Evolutionary conservation across 2,329 filamentous ascomycete species (phyloP).

Genomic region (Colletotrichum liaoningense): DNA sequence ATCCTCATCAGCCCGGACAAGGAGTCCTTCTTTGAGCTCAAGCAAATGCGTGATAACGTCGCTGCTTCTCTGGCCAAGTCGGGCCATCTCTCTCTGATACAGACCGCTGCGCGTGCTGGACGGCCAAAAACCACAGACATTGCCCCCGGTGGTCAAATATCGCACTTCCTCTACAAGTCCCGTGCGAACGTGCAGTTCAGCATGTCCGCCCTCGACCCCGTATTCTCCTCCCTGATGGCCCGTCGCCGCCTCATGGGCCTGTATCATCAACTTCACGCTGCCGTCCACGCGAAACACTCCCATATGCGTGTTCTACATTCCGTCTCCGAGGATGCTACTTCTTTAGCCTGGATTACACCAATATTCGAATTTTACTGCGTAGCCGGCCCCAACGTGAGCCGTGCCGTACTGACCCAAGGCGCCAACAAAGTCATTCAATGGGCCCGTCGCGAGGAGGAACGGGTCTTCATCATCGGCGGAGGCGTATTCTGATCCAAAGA

Average conservation of each 20-base stretch:
- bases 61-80: conserved; percentile 79
- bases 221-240: conserved; percentile 69
- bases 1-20: conserved; percentile 93
- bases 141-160: conserved; percentile 81
- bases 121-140: conserved; percentile 80
- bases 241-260: conserved; percentile 81
- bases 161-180: conserved; percentile 97
- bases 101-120: conserved; percentile 75
- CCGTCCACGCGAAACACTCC: conserved; percentile 85
- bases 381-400: conserved; percentile 78
- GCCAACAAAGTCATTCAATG: conserved; percentile 93
- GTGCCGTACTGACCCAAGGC: conserved; percentile 79
- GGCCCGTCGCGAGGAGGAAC: conserved; percentile 91
- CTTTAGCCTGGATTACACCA: conserved; percentile 91
- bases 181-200: conserved; percentile 94
- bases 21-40: conserved; percentile 91
- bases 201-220: conserved; percentile 83
- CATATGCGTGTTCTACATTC: conserved; percentile 89
- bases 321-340: conserved; percentile 79
- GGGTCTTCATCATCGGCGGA: conserved; percentile 97
- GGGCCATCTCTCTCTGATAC: conserved; percentile 80
- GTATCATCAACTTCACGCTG: conserved; percentile 86
- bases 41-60: conserved; percentile 75
- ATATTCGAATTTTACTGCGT: conserved; percentile 95
- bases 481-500: conserved; percentile 74